phyloP scores from a whole-genome alignment of 129 eudicot species.

The Flaveria brownii region DNA sequence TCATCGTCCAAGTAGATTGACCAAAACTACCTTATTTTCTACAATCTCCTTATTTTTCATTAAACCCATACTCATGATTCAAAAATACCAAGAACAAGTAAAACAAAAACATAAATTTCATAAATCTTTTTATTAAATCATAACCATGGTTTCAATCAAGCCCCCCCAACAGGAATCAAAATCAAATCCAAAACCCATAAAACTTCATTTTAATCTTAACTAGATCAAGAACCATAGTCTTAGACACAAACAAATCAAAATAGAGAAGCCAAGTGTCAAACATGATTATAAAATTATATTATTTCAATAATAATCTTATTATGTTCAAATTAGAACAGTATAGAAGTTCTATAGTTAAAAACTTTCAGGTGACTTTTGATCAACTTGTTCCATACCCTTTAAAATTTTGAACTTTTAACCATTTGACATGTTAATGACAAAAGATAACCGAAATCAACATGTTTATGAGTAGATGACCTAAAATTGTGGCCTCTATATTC shows the following conservation, averaged over 20 bases:
- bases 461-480: not conserved
- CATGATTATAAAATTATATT: not conserved
- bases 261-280: not conserved
- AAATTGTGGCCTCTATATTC: not conserved
- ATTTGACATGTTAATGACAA: not conserved
- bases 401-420: not conserved
- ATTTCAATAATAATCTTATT: not conserved
- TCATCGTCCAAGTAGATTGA: not conserved
- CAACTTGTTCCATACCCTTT: not conserved
- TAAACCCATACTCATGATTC: not conserved
- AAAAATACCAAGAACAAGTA: not conserved
- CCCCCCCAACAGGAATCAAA: not conserved
- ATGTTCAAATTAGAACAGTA: not conserved
- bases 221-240: not conserved
- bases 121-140: not conserved
- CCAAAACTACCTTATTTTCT: not conserved
- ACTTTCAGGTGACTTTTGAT: not conserved
- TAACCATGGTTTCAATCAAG: not conserved
- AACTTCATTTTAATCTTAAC: no score
- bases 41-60: not conserved
- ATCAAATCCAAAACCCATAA: not conserved
- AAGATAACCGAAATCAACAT: not conserved
- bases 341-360: not conserved
- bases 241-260: not conserved
- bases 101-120: not conserved